A percentile compares a stretch with the other conserved stretches of the same genome.
Conservation (phyloP, 225 moss, liverwort and hornwort genomes). For the Pleurozium schreberi region DNA sequence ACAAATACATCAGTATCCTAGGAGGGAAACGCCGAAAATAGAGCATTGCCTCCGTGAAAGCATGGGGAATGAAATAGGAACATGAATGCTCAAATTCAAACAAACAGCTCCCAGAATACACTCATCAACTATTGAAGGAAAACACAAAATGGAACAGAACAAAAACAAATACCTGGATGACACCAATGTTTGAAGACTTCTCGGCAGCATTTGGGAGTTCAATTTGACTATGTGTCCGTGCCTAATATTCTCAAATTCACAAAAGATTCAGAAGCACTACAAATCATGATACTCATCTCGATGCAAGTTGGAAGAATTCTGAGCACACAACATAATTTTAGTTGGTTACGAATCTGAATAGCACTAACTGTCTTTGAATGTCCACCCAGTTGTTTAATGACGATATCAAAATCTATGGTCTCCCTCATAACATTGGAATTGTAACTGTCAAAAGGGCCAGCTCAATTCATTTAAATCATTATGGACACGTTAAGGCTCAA, state of each 20-base stretch:
- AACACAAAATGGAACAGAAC: background rate
- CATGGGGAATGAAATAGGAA: background rate
- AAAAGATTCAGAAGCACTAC: background rate
- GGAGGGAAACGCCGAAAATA: background rate
- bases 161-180: conserved; percentile 53
- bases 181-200: conserved; percentile 63
- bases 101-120: background rate
- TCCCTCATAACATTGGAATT: background rate
- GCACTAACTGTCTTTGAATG: background rate
- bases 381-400: background rate
- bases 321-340: background rate
- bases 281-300: background rate
- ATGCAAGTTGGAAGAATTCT: background rate
- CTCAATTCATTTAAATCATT: background rate
- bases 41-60: background rate
- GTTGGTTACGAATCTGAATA: background rate
- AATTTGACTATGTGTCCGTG: conserved; percentile 31
- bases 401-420: background rate
- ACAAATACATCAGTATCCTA: background rate
- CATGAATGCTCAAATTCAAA: background rate
- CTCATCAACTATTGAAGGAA: background rate
- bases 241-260: conserved; percentile 17
- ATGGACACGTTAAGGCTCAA: background rate
- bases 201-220: conserved; percentile 69
- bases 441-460: background rate